Evolutionary conservation across 495 filamentous ascomycete genomes (phyloP), one percentile per base, ranked within the genome.

Genomic region (Beverwykella pulmonaria): DNA sequence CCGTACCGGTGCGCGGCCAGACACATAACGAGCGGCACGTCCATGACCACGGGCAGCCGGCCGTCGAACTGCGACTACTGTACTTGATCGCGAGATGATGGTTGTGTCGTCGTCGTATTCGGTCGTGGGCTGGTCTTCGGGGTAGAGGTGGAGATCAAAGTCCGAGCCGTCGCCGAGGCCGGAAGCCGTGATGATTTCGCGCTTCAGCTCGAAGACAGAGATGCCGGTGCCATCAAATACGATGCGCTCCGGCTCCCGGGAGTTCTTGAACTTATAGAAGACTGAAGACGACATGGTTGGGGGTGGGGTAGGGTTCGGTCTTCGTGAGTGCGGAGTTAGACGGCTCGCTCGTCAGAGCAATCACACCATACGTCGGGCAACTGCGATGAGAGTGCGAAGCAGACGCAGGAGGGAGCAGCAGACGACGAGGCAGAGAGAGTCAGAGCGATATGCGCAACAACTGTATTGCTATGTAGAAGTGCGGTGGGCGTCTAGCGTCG

Each of bases 181-280:
- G 81, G 90, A 93, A 79, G 91, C 88, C 71, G 86, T 84, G 79
- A 99, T 99, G 75, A 99, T 99, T 78, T 97, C 93, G 79, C 93
- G 87, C 79, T 99, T 99, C 74, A 98, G 79, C 77, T 98, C 94
- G 80, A 97, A 99, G 71, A 98, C 94, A 60, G 94, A 96, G 67
- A 99, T 97, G 79, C 91, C 91, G 72, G 94, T 97, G 74, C 94
- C 94, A 80, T 99, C 94, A 80, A 99, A 99, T 71, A 91, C 89
- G 64, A 99, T 91, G 75, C 92, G 84, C 23, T 91, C 89, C 59
- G 93, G 91, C 76, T 98, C 95, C 79, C 93, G 96, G 76, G 94
- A 91, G 63, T 93, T 97, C 83, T 97, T 98, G 90, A 98, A 99
- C 81, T 96, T 96, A 90, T 96, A 98, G 81, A 96, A 97, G 76